These are phyloP conservation scores for Hypoxylon sp. DNA, from an alignment of 2,329 filamentous ascomycete species.

Conservation along the genomic window DNA sequence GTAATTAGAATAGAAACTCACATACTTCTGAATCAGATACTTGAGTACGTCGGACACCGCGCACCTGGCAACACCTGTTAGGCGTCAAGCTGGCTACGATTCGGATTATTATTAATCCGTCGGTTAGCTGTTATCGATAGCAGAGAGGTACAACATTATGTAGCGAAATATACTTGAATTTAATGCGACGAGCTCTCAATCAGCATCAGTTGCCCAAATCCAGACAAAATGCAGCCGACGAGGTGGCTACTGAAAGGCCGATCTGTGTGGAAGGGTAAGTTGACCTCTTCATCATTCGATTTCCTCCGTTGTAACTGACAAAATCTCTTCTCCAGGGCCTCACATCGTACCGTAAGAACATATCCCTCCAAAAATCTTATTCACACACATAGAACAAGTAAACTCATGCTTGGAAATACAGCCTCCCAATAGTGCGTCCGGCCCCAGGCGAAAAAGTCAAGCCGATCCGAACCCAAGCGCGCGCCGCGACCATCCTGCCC, in stretches of 20 bases:
- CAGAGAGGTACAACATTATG: slow-evolving; percentile 7
- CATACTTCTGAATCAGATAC: no score
- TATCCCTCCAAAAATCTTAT: background rate
- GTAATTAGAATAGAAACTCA: no score
- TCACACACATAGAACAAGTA: background rate
- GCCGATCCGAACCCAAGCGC: slow-evolving; percentile 88
- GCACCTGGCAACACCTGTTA: no score
- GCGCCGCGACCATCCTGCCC: slow-evolving; percentile 89
- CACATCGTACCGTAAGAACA: slow-evolving; percentile 77
- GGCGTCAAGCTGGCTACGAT: no score
- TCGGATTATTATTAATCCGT: slow-evolving; percentile 11
- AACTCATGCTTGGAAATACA: slow-evolving; percentile 49
- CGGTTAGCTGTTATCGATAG: slow-evolving; percentile 11
- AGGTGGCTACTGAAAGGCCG: slow-evolving; percentile 56
- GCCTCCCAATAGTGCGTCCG: slow-evolving; percentile 74
- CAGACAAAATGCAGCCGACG: slow-evolving; percentile 56
- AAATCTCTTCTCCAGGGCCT: slow-evolving; percentile 65
- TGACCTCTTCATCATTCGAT: background rate
- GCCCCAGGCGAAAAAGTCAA: slow-evolving; percentile 73
- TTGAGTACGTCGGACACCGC: no score
- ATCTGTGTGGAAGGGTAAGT: slow-evolving; percentile 56
- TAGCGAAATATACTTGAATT: slow-evolving; percentile 21
- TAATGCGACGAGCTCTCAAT: slow-evolving; percentile 39
- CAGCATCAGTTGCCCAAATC: slow-evolving; percentile 17
- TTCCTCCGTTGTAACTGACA: slow-evolving; percentile 3